phyloP scores from a whole-genome alignment of 208 protist genomes.

The Acanthamoeba castellanii region DNA sequence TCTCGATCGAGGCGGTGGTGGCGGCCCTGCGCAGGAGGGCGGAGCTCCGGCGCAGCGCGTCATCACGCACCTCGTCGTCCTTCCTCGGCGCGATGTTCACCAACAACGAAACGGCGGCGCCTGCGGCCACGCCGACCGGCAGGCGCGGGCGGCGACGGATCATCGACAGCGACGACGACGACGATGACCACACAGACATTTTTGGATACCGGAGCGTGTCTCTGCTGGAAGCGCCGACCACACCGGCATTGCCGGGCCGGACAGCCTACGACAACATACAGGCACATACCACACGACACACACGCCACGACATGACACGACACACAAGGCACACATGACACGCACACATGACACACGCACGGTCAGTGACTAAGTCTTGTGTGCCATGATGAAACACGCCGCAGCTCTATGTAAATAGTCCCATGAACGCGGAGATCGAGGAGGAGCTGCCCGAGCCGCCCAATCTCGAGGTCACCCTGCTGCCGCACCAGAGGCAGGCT shows the following conservation, averaged over 20 bases:
- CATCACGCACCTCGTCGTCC: not conserved
- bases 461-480: not conserved
- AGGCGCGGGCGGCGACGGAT: not conserved
- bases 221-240: not conserved
- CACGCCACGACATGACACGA: too few species aligned
- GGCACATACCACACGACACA: not conserved
- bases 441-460: not conserved
- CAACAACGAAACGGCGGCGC: not conserved
- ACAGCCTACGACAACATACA: not conserved
- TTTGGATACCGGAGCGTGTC: too few species aligned
- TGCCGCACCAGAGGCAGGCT: conserved; percentile 36
- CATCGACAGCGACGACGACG: not conserved
- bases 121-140: not conserved
- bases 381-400: not conserved
- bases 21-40: too few species aligned
- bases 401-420: conserved; percentile 1
- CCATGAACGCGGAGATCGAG: conserved; percentile 28
- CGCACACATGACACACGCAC: not conserved
- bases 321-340: not conserved
- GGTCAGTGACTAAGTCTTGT: not conserved
- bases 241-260: not conserved
- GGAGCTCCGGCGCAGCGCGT: not conserved
- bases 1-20: not conserved
- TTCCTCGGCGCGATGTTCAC: not conserved
- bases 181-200: not conserved